Conservation (phyloP, 257 asterid genomes). For the Przewalskia tangutica region DNA sequence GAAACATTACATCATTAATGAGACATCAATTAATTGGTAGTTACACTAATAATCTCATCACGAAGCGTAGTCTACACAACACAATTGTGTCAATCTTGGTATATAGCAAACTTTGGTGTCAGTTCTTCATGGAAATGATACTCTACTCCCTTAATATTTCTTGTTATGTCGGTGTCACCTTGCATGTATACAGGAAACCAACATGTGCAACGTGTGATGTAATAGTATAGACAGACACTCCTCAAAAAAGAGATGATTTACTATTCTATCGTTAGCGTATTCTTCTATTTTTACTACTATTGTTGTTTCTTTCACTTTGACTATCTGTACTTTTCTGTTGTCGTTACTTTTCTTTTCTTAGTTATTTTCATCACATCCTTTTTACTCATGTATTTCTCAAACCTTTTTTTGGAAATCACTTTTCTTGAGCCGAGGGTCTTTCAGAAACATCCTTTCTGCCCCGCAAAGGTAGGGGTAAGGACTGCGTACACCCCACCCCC, state of each 20-base stretch:
- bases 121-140: neutral
- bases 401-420: too few relatives aligned
- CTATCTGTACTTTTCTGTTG: too few relatives aligned
- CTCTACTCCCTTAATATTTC: neutral
- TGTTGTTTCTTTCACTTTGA: too few relatives aligned
- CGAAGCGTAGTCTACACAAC: neutral
- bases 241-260: neutral
- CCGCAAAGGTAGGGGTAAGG: too few relatives aligned
- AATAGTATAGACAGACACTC: neutral
- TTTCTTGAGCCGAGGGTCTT: too few relatives aligned
- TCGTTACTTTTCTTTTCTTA: too few relatives aligned
- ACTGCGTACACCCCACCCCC: too few relatives aligned
- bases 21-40: neutral
- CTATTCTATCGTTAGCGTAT: too few relatives aligned
- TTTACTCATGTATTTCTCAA: too few relatives aligned
- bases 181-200: neutral
- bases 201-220: neutral
- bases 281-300: too few relatives aligned
- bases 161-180: neutral
- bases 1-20: neutral
- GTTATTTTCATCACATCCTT: too few relatives aligned
- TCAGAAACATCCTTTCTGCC: too few relatives aligned
- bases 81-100: neutral
- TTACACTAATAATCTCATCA: neutral
- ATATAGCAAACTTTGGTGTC: neutral